phyloP scores from a whole-genome alignment of 805 yeast genomes.

The Candida broadrunensis region DNA sequence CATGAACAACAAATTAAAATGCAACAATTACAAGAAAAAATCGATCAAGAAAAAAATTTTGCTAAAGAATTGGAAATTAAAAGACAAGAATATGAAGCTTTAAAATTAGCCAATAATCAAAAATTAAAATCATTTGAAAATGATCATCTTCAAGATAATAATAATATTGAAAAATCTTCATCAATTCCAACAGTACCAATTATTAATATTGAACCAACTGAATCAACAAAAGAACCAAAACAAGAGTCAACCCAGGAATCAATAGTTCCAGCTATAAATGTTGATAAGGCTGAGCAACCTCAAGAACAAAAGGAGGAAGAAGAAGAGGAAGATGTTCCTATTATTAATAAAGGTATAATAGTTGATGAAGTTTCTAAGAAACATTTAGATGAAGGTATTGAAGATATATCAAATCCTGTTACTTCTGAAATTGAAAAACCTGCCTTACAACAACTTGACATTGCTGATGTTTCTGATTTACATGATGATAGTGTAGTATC shows the following conservation, averaged over 20 bases:
- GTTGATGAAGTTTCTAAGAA: slow-evolving; percentile 23
- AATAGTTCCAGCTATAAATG: too few species aligned
- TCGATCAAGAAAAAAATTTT: slow-evolving; percentile 35
- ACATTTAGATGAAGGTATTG: neutral
- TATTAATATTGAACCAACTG: neutral
- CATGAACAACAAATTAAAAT: slow-evolving; percentile 25
- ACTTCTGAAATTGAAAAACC: neutral
- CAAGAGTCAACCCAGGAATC: too few species aligned
- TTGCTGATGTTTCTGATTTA: neutral
- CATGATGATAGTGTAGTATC: neutral
- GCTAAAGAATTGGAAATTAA: slow-evolving; percentile 37
- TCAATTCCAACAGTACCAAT: slow-evolving; percentile 1
- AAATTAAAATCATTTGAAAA: slow-evolving; percentile 14
- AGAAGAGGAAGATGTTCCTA: slow-evolving; percentile 20
- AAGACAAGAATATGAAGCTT: slow-evolving; percentile 33
- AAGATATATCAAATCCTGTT: neutral
- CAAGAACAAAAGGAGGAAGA: slow-evolving; percentile 7
- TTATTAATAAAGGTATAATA: slow-evolving; percentile 12
- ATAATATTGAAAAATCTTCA: neutral
- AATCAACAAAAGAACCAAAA: neutral
- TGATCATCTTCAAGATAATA: neutral
- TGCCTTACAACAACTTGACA: neutral
- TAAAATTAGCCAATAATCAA: slow-evolving; percentile 28
- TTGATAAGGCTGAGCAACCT: neutral
- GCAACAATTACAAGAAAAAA: slow-evolving; percentile 28